Conservation (phyloP, 2,329 filamentous ascomycete species). For the Aureobasidium melanogenum region DNA sequence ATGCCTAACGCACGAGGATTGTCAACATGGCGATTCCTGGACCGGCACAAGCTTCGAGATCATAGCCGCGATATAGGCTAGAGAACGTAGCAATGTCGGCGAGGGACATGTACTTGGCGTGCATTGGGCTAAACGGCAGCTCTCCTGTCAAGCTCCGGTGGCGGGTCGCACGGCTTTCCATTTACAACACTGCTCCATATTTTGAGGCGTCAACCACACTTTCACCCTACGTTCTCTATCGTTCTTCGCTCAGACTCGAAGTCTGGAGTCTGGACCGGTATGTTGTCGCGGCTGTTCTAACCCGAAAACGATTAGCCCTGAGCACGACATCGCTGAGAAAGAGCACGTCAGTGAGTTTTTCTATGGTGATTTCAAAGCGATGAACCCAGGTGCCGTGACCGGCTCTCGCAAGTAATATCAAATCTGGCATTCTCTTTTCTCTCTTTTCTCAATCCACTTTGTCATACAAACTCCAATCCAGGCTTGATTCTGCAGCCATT, state of each 20-base stretch:
- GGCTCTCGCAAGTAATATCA: constrained; percentile 13
- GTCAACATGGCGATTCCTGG: not conserved
- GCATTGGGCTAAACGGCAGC: not conserved
- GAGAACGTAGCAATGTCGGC: not conserved
- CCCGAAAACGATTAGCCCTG: not conserved
- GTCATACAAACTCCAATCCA: constrained; percentile 11
- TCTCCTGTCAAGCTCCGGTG: not conserved
- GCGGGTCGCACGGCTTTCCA: not conserved
- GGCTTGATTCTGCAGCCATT: not conserved
- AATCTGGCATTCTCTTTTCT: constrained; percentile 7
- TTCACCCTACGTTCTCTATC: not conserved
- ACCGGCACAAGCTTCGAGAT: not conserved
- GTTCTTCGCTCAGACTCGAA: not conserved
- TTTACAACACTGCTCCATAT: not conserved
- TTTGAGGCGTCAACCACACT: not conserved
- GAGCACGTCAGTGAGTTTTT: constrained; percentile 10
- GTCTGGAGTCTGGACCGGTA: not conserved
- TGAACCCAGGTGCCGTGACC: constrained; percentile 6
- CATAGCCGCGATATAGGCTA: not conserved
- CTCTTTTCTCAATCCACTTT: constrained; percentile 6
- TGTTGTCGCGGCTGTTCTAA: not conserved
- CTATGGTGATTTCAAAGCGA: constrained; percentile 15
- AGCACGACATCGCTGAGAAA: not conserved
- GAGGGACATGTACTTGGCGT: not conserved
- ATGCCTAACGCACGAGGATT: not conserved